Conservation (phyloP, 176 grass and related monocot genomes). For the Musa beccarii region DNA sequence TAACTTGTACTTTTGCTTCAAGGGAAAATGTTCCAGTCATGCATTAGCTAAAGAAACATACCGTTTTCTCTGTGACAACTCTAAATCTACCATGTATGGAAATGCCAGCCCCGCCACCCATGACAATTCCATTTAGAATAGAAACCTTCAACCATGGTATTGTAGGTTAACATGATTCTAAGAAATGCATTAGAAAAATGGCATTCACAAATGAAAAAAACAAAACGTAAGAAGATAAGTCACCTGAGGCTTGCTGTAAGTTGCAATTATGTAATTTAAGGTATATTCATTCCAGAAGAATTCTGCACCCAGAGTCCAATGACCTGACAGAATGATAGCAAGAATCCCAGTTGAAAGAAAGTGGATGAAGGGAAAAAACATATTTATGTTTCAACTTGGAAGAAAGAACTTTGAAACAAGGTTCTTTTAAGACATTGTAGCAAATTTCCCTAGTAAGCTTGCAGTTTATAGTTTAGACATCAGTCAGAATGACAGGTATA, state of each 20-base stretch:
- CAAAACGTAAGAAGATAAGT: background rate
- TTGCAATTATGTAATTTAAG: constrained; percentile 86
- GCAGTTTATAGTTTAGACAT: too few relatives aligned
- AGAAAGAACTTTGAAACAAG: background rate
- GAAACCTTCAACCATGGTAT: constrained; percentile 45
- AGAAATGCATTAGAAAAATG: too few relatives aligned
- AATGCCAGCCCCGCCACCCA: constrained; percentile 89
- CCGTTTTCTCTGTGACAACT: constrained; percentile 81
- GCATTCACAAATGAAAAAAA: too few relatives aligned
- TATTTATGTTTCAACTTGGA: background rate
- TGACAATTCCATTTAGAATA: constrained; percentile 74
- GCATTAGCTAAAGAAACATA: constrained; percentile 11
- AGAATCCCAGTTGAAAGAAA: background rate
- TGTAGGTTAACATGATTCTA: too few relatives aligned
- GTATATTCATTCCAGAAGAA: constrained; percentile 72
- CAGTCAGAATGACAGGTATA: background rate
- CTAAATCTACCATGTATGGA: constrained; percentile 89
- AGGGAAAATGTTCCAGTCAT: too few relatives aligned
- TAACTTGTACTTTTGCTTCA: too few relatives aligned
- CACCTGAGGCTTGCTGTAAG: constrained; percentile 85
- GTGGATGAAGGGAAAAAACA: background rate
- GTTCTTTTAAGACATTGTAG: too few relatives aligned
- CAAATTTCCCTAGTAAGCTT: too few relatives aligned
- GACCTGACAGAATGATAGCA: constrained; percentile 32
- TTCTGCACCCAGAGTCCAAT: constrained; percentile 66